Evolutionary conservation across 139 green algal species (phyloP), one percentile per base, ranked within the genome.

Genomic region (Volvox africanus): DNA sequence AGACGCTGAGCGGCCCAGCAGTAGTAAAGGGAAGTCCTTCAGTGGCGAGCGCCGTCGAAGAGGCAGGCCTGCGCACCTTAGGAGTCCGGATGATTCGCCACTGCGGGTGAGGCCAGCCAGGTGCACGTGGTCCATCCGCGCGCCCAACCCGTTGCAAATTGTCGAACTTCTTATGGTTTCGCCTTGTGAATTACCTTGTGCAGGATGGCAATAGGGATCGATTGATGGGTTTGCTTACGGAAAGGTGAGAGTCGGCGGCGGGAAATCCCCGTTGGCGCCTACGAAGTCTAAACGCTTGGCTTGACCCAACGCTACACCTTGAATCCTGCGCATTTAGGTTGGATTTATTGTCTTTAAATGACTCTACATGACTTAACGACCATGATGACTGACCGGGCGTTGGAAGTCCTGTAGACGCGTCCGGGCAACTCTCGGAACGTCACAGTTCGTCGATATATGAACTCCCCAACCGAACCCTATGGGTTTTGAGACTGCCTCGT

Each of bases 141-240:
- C 78, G 78, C 3, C 17, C 75, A 36, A 35, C 75, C 30, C 75
- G 30, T 81, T 55, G 75, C 33, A 18, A 35, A 79, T 20, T 32
- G 71, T 30, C 9, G 28, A 79, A 32, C 71, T 35, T 35, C 26
- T 79, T 11, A 35, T 30, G 18, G 71, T 20, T 79, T 79, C 20
- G 28, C 71, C 26, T 28, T 79, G 71, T 79, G 6, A 36, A 32
- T 33, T 18, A 67, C 30, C 17, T 84, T 68, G 21, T 22, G 19
- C 83, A 88, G 85, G 97, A 98, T 62, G 97, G 95, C 37, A 99
- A 98, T 94, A 71, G 96, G 0, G 97, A 98, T 85, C 80, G 96
- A 2, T 77, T 98, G 6, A 95, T 98, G 62, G 97, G 97, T 0
- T 91, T 98, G 44, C 91, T 98, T 0, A 98, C 97, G 11, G 94